Base-by-base conservation (phyloP, 768 basidiomycete species). In the Grammothele lineata region DNA sequence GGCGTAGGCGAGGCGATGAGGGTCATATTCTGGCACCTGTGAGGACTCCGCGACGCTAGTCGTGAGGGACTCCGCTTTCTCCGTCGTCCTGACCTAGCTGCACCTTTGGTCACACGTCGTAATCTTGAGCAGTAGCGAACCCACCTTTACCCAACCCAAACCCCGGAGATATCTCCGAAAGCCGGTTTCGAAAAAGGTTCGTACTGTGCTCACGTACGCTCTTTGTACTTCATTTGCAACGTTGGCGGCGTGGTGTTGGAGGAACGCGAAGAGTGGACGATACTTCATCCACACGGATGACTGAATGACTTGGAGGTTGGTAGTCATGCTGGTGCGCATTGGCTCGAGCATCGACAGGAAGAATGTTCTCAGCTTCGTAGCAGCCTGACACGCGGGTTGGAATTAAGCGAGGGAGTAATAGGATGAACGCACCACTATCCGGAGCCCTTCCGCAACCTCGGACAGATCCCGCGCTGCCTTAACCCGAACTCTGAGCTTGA, bases 161-260 rank as follows among this genome's bases (percentile, higher is more conserved):
- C 84, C 86, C 37, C 96, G 75, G 19, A 83, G 76, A 63, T 98
- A 99, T 35, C 96, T 72, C 51, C 96, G 73, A 63, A 97, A 94
- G 0, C 87, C 91, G 18, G 96, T 98, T 68, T 99, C 96, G 50
- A 92, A 97, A 63, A 96, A 99, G 18, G 89, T 77, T 33, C 93
- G 81, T 12, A 89, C 86, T 22, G 87, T 80, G 26, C 78, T 78
- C 23, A 87, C 70, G 63, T 99, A 99, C 3, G 89, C 84, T 42
- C 91, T 74, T 62, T 92, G 92, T 19, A 99, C 70, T 64, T 98
- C 94, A 37, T 76, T 76, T 3, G 96, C 93, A 24, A 93, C 87
- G 26, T 74, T 74, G 8, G 84, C 75, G 5, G 87, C 87, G 51
- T 92, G 87, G 2, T 90, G 82, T 53, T 85, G 82, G 30, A 99